Base-by-base conservation (phyloP, 768 basidiomycete genomes). In the Russula foetens region DNA sequence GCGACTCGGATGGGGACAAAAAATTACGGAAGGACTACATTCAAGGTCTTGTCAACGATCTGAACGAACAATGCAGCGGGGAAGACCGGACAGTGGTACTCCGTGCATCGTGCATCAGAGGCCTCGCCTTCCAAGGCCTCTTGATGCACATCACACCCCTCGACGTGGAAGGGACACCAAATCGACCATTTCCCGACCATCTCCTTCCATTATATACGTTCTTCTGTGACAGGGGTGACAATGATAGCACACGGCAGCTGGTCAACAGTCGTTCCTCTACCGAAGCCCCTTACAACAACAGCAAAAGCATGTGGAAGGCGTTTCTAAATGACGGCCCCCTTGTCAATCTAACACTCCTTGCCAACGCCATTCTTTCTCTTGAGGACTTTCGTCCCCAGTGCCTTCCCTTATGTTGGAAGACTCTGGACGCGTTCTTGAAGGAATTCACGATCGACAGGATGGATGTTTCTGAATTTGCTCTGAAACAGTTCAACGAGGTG, bases 391-490 rank as follows among this genome's bases (percentile, higher is more conserved):
- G 2, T 11, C 39, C 21, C 5, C 23, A 15, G 8, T 44, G 24
- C 23, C 59, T 60, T 38, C 43, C 59, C 5, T 26, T 60, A 14
- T 60, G 59, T 38, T 60, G 59, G 59, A 48, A 28, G 9, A 35
- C 59, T 12, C 47, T 60, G 29, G 53, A 60, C 31, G 17, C 49
- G 9, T 53, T 60, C 24, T 19, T 49, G 29, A 60, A 24, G 31
- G 26, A 43, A 23, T 41, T 60, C 31, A 19, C 14, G 19, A 56
- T 55, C 3, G 19, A 29, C 23, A 29, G 24, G 26, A 39, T 24
- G 5, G 38, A 50, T 2, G 47, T 44, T 17, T 43, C 47, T 7
- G n/a, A 31, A 2, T 19, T 24, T 4, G n/a, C 48, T 17, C 47
- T 33, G n/a, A 19, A 11, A 3, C n/a, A 31, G 2, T 56, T 61